These are phyloP conservation scores for Pyrus hybrid DNA, from an alignment of 331 rosid genomes.

Conservation along the genomic window DNA sequence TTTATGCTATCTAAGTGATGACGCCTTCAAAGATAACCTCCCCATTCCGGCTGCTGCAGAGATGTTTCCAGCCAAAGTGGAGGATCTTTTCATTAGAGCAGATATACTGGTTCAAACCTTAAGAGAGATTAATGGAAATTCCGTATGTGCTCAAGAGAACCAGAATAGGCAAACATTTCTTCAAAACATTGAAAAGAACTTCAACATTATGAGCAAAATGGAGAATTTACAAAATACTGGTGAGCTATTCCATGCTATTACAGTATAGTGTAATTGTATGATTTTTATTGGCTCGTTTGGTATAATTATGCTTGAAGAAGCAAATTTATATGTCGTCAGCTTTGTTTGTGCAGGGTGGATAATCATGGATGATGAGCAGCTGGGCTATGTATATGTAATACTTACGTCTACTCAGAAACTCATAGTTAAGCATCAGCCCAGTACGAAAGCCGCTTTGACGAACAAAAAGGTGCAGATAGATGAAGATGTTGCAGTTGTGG, in stretches of 20 bases:
- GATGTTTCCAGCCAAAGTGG: slow-evolving; percentile 94
- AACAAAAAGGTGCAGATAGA: slow-evolving; percentile 38
- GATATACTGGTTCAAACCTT: slow-evolving; percentile 82
- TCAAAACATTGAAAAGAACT: slow-evolving; percentile 61
- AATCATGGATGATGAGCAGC: slow-evolving; percentile 65
- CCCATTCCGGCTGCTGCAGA: slow-evolving; percentile 58
- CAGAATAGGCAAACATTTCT: slow-evolving; percentile 63
- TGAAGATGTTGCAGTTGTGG: slow-evolving; percentile 65
- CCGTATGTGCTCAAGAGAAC: slow-evolving; percentile 38
- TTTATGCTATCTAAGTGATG: slow-evolving; percentile 75
- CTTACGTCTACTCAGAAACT: slow-evolving; percentile 33
- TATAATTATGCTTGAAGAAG: neutral
- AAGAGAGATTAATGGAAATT: slow-evolving; percentile 69
- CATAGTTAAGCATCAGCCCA: slow-evolving; percentile 23
- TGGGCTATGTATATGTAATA: slow-evolving; percentile 54
- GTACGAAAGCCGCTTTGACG: slow-evolving; percentile 12
- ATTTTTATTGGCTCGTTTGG: neutral
- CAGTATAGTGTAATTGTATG: neutral
- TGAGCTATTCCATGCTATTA: slow-evolving; percentile 19
- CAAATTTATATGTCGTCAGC: slow-evolving; percentile 9
- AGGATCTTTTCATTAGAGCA: slow-evolving; percentile 79
- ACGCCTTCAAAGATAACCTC: slow-evolving; percentile 42
- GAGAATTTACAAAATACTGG: slow-evolving; percentile 52
- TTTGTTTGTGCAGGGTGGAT: slow-evolving; percentile 80
- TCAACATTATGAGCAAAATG: slow-evolving; percentile 42